phyloP scores from a whole-genome alignment of 2,329 filamentous ascomycete species.

The Hypoxylon sp. region DNA sequence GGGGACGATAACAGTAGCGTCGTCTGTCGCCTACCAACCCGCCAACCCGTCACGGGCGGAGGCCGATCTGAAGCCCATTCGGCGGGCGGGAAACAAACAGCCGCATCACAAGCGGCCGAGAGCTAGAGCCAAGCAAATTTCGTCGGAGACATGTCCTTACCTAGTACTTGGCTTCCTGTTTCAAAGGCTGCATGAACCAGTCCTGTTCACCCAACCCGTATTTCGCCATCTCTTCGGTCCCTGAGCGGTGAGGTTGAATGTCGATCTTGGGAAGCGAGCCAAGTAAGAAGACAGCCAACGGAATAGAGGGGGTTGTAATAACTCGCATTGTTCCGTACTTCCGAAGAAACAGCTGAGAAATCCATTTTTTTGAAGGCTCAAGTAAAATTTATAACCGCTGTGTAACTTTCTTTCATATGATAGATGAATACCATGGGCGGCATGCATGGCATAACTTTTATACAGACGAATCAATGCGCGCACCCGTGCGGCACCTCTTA shows the following conservation, averaged over 20 bases:
- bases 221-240: conserved; percentile 28
- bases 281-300: conserved; percentile 18
- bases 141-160: conserved; percentile 2
- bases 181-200: conserved; percentile 29
- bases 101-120: conserved; percentile 27
- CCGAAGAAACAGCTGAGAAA: conserved; percentile 3
- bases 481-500: neutral
- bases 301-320: conserved; percentile 8
- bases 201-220: conserved; percentile 14
- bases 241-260: conserved; percentile 32
- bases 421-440: too few species aligned
- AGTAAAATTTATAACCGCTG: neutral
- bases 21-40: conserved; percentile 9
- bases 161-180: neutral
- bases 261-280: conserved; percentile 33
- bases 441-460: neutral
- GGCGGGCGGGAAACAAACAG: conserved; percentile 21
- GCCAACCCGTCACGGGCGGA: conserved; percentile 8
- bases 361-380: neutral
- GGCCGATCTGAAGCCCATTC: conserved; percentile 19
- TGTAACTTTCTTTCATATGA: neutral
- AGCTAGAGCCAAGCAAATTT: conserved; percentile 28
- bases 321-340: conserved; percentile 12
- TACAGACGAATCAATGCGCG: neutral
- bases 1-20: conserved; percentile 29